Percentiles rank a stretch among this genome's conserved stretches.
phyloP scores from a whole-genome alignment of 2,329 filamentous ascomycete genomes.

The Aspergillus sp. region DNA sequence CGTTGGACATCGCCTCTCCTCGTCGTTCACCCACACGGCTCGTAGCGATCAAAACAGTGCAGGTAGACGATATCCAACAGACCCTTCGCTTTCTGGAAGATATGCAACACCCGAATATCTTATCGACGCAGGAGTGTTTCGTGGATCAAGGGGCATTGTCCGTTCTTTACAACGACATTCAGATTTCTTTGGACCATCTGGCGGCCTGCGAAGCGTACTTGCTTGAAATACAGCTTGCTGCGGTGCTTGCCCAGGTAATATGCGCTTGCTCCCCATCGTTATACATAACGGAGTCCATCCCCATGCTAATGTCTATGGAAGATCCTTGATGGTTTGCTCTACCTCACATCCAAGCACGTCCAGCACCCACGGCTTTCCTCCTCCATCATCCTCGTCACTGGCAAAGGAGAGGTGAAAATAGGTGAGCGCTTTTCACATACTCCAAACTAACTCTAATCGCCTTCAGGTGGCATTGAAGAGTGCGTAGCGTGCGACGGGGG shows the following conservation, averaged over 20 bases:
- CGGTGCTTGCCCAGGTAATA: slow-evolving; percentile 1
- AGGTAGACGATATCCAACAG: neutral
- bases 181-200: neutral
- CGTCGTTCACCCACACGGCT: neutral
- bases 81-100: neutral
- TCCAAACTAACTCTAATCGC: neutral
- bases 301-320: neutral
- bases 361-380: neutral
- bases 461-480: neutral
- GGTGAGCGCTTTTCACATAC: neutral
- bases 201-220: slow-evolving; percentile 1
- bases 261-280: neutral
- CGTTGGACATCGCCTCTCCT: neutral
- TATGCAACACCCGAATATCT: neutral
- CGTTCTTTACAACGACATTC: neutral
- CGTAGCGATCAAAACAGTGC: neutral
- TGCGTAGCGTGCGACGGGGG: neutral
- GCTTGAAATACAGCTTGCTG: neutral
- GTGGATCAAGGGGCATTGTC: neutral
- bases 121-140: neutral
- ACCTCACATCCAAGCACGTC: neutral
- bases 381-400: neutral
- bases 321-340: slow-evolving; percentile 1
- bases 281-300: neutral
- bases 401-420: neutral